These are phyloP conservation scores for Colletotrichum viniferum DNA, from an alignment of 2,329 filamentous ascomycete species.

Conservation along the genomic window DNA sequence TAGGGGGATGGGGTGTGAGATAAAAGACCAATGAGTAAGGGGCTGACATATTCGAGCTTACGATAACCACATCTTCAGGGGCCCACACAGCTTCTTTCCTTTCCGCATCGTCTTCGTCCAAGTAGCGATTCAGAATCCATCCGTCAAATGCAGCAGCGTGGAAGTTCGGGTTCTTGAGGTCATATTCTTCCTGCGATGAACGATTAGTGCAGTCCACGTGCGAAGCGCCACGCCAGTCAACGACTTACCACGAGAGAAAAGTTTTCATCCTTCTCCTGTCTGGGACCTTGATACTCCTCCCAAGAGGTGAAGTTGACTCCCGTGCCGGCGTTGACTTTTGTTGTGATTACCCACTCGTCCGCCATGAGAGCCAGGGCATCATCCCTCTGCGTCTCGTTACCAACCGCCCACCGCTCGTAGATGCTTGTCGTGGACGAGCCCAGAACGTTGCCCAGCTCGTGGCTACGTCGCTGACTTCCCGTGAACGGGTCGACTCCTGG, in stretches of 20 bases:
- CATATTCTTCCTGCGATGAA: neutral
- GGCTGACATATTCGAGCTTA: neutral
- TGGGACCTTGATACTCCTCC: slow-evolving; percentile 2
- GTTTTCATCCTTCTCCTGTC: neutral
- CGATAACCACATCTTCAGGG: neutral
- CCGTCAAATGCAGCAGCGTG: slow-evolving; percentile 2
- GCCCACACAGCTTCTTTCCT: neutral
- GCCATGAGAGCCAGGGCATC: neutral
- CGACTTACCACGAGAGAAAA: neutral
- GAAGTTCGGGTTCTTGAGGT: neutral
- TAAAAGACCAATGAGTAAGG: too few relatives aligned
- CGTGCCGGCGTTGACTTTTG: neutral
- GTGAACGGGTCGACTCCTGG: neutral
- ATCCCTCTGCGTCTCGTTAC: neutral
- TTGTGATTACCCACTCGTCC: neutral
- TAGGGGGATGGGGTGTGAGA: neutral
- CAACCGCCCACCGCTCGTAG: neutral
- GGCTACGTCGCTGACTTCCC: neutral
- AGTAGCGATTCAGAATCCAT: neutral
- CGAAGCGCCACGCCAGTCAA: neutral
- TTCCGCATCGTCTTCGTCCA: neutral
- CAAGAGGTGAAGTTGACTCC: neutral
- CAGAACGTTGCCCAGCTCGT: neutral
- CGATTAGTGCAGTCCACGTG: neutral
- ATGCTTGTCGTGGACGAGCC: neutral